phyloP scores from a whole-genome alignment of 2,329 filamentous ascomycete genomes.

The Fusarium dlaminii region DNA sequence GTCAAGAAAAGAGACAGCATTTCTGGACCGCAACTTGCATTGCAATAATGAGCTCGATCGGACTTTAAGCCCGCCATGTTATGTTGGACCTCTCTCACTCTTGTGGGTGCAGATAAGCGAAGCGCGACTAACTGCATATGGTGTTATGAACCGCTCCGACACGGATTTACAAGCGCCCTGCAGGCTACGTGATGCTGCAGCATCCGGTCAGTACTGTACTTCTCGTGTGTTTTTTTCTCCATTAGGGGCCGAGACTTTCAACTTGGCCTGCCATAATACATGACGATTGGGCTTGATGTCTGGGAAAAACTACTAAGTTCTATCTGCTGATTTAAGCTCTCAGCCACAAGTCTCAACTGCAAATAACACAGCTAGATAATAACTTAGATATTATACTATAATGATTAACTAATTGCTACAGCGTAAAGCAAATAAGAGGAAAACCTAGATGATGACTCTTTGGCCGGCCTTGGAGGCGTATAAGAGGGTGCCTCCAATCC shows the following conservation, averaged over 20 bases:
- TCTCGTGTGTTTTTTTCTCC: not conserved
- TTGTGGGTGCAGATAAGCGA: slow-evolving; percentile 11
- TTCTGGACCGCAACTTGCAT: not conserved
- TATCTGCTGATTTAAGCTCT: too few relatives aligned
- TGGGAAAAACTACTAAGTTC: too few relatives aligned
- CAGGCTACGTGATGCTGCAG: not conserved
- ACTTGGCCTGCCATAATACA: not conserved
- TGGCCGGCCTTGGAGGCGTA: too few relatives aligned
- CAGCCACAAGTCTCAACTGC: too few relatives aligned
- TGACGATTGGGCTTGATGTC: not conserved
- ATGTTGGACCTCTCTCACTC: not conserved
- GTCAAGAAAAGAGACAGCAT: not conserved
- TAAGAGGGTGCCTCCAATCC: too few relatives aligned
- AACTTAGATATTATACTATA: too few relatives aligned
- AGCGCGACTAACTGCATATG: slow-evolving; percentile 11
- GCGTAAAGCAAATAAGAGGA: too few relatives aligned
- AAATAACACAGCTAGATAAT: too few relatives aligned
- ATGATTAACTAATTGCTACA: too few relatives aligned
- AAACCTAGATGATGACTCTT: too few relatives aligned
- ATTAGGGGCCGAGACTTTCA: slow-evolving; percentile 7
- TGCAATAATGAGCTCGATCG: not conserved
- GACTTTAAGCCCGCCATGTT: not conserved
- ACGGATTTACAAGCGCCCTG: not conserved
- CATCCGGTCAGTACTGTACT: not conserved
- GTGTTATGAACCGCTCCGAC: slow-evolving; percentile 11